A percentile compares a stretch with the other conserved stretches of the same genome.
Conservation (phyloP, 2,329 filamentous ascomycete genomes). For the Penicillium occitanis region DNA sequence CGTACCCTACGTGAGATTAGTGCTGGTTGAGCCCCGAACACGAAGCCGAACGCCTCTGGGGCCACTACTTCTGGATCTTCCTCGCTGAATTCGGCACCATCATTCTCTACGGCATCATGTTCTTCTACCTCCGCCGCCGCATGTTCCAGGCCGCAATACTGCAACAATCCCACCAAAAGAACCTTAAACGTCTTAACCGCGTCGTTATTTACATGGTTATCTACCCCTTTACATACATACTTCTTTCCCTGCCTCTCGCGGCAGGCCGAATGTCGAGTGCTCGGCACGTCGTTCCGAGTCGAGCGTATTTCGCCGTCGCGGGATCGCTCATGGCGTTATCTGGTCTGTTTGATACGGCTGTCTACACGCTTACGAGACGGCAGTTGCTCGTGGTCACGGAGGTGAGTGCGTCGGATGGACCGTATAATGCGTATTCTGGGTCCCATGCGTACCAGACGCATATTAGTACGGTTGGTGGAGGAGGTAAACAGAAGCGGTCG, state of each 20-base stretch:
- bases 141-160: slow-evolving; percentile 37
- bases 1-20: slow-evolving; percentile 29
- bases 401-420: slow-evolving; percentile 22
- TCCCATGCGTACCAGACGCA: not conserved
- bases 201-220: slow-evolving; percentile 50
- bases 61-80: slow-evolving; percentile 58
- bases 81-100: slow-evolving; percentile 55
- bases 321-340: slow-evolving; percentile 59
- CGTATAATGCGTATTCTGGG: not conserved
- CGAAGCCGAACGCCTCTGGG: slow-evolving; percentile 49
- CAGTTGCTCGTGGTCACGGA: slow-evolving; percentile 56
- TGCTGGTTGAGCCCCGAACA: slow-evolving; percentile 52
- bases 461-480: not conserved
- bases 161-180: slow-evolving; percentile 32
- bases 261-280: slow-evolving; percentile 36
- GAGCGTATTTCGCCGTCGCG: slow-evolving; percentile 52
- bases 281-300: slow-evolving; percentile 34
- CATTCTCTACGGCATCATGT: slow-evolving; percentile 50
- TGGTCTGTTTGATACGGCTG: slow-evolving; percentile 58
- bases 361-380: slow-evolving; percentile 59
- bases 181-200: slow-evolving; percentile 41
- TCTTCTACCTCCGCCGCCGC: slow-evolving; percentile 49
- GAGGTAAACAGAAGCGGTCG: not conserved
- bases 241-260: slow-evolving; percentile 60
- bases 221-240: slow-evolving; percentile 55